These are phyloP conservation scores for Xylaria arbuscula DNA, from an alignment of 2,329 filamentous ascomycete species.

Conservation along the genomic window DNA sequence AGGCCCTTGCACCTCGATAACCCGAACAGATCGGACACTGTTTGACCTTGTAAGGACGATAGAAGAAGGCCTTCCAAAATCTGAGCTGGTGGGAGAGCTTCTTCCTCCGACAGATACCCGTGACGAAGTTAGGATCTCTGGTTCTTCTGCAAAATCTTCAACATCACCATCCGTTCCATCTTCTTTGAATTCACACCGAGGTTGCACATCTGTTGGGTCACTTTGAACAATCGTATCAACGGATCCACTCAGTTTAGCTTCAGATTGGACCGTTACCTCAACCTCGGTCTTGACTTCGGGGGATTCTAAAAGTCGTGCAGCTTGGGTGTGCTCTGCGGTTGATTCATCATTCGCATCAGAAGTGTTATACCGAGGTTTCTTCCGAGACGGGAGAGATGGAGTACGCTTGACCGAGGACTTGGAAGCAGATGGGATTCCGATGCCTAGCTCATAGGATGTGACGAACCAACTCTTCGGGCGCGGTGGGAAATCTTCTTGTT, in stretches of 20 bases:
- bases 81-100: slow-evolving; percentile 62
- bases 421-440: slow-evolving; percentile 51
- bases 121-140: slow-evolving; percentile 67
- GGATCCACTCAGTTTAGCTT: slow-evolving; percentile 15
- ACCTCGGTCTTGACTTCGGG: slow-evolving; percentile 19
- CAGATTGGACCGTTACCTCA: slow-evolving; percentile 12
- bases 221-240: slow-evolving; percentile 35
- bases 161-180: slow-evolving; percentile 52
- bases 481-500: slow-evolving; percentile 51
- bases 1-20: slow-evolving; percentile 66
- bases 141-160: slow-evolving; percentile 68
- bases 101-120: slow-evolving; percentile 66
- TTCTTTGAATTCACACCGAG: slow-evolving; percentile 46
- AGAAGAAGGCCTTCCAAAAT: slow-evolving; percentile 56
- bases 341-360: slow-evolving; percentile 1
- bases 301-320: slow-evolving; percentile 8
- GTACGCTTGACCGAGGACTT: slow-evolving; percentile 50
- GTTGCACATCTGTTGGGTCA: slow-evolving; percentile 24
- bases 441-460: slow-evolving; percentile 48
- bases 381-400: slow-evolving; percentile 45
- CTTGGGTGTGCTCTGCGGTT: not conserved
- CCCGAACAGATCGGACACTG: slow-evolving; percentile 66
- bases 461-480: slow-evolving; percentile 63
- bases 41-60: slow-evolving; percentile 57
- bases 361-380: slow-evolving; percentile 37